Percentiles rank a stretch among this genome's conserved stretches.
phyloP scores from a whole-genome alignment of 148 eudicot genomes.

The Amaranthus hypochondriacus region DNA sequence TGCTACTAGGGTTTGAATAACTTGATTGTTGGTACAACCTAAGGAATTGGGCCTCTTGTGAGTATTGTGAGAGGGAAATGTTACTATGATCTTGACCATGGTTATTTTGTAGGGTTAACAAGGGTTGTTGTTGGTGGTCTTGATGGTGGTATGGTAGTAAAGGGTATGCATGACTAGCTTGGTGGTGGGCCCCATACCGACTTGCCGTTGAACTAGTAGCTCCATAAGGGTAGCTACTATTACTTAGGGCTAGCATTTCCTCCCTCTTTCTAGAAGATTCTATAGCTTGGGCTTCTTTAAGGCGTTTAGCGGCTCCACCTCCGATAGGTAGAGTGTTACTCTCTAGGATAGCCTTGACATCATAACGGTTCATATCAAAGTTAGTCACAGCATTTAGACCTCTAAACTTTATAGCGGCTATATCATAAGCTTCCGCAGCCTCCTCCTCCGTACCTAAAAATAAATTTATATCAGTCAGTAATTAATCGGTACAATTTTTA shows the following conservation, averaged over 20 bases:
- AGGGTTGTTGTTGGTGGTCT: slow-evolving; percentile 35
- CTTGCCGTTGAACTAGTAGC: slow-evolving; percentile 16
- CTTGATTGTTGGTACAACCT: slow-evolving; percentile 47
- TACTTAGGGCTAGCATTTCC: slow-evolving; percentile 56
- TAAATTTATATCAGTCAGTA: neutral
- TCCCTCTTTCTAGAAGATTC: slow-evolving; percentile 84
- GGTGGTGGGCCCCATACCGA: slow-evolving; percentile 27
- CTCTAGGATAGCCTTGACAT: slow-evolving; percentile 85
- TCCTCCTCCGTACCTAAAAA: slow-evolving; percentile 87
- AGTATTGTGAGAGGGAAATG: slow-evolving; percentile 32
- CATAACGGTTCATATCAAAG: slow-evolving; percentile 92
- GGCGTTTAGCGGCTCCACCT: slow-evolving; percentile 89
- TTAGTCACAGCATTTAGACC: slow-evolving; percentile 94
- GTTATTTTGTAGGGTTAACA: slow-evolving; percentile 53
- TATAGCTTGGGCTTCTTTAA: slow-evolving; percentile 88
- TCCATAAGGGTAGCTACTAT: slow-evolving; percentile 37
- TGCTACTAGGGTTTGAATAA: slow-evolving; percentile 28
- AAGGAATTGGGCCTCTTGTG: slow-evolving; percentile 35
- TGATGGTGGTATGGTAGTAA: slow-evolving; percentile 44
- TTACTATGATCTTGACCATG: slow-evolving; percentile 33
- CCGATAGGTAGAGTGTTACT: slow-evolving; percentile 91
- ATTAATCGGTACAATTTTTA: neutral
- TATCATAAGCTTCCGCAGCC: slow-evolving; percentile 97
- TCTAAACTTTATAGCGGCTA: slow-evolving; percentile 94
- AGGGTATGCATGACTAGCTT: slow-evolving; percentile 37